Evolutionary conservation across 305 asterid species (phyloP).

Genomic region (Fraxinus platypoda): DNA sequence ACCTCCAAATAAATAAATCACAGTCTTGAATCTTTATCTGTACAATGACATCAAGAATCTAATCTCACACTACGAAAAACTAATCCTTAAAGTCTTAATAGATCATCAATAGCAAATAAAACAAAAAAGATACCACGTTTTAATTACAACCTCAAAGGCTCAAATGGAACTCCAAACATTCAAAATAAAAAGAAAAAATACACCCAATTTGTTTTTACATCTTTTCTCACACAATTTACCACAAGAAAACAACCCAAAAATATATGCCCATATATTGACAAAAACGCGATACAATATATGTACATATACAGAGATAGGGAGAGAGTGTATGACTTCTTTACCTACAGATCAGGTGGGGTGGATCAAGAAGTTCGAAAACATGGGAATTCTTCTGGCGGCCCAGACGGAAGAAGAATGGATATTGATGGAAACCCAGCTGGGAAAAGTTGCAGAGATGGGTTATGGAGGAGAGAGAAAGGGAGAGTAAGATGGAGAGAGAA

Average conservation of each 20-base stretch:
- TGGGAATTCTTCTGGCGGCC: slow-evolving; percentile 16
- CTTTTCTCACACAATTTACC: slow-evolving; percentile 7
- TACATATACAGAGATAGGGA: not conserved
- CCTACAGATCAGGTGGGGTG: slow-evolving; percentile 18
- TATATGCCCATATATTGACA: slow-evolving; percentile 30
- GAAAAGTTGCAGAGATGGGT: slow-evolving; percentile 33
- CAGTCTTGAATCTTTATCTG: not conserved
- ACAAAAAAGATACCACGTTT: slow-evolving; percentile 18
- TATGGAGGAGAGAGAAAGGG: slow-evolving; percentile 35
- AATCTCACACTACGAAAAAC: not conserved
- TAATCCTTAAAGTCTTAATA: not conserved
- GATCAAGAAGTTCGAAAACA: slow-evolving; percentile 12
- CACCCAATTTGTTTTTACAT: slow-evolving; percentile 14
- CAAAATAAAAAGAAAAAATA: not conserved
- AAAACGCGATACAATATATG: slow-evolving; percentile 20
- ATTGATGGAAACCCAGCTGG: slow-evolving; percentile 27
- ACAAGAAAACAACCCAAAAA: slow-evolving; percentile 9
- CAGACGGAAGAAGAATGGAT: slow-evolving; percentile 14
- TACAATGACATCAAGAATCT: slow-evolving; percentile 6
- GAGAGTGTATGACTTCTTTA: not conserved
- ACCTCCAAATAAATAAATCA: slow-evolving; percentile 8
- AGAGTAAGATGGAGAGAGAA: slow-evolving; percentile 23
- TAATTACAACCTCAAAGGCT: slow-evolving; percentile 32
- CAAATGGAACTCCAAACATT: slow-evolving; percentile 27
- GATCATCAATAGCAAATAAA: not conserved